Evolutionary conservation across 306 rosid species (phyloP).

Genomic region (Medicago truncatula): DNA sequence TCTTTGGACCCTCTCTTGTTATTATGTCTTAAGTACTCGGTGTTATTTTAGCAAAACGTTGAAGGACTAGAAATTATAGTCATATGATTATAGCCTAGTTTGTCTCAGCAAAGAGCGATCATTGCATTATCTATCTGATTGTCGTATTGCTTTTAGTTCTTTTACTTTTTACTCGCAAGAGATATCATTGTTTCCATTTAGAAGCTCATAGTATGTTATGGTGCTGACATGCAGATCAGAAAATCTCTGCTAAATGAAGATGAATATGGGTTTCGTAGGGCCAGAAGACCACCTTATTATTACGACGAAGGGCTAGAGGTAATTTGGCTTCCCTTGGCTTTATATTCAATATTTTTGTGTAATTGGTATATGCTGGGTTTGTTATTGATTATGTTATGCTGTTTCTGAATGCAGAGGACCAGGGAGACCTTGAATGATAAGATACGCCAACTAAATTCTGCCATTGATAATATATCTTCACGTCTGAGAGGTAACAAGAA

Average conservation of each 20-base stretch:
- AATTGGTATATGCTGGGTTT: conserved; percentile 20
- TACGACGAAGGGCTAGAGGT: conserved; percentile 97
- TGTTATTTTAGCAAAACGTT: conserved; percentile 12
- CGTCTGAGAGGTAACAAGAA: conserved; percentile 90
- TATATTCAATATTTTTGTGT: conserved; percentile 9
- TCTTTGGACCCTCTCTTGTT: neutral
- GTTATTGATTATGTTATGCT: conserved; percentile 24
- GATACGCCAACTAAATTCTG: conserved; percentile 87
- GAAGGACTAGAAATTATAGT: conserved; percentile 23
- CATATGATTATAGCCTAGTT: neutral
- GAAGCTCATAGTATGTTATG: conserved; percentile 25
- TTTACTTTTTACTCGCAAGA: conserved; percentile 9
- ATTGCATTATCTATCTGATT: conserved; percentile 31
- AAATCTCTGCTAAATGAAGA: conserved; percentile 82
- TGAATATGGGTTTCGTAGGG: conserved; percentile 86
- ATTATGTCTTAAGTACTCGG: neutral
- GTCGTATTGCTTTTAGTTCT: conserved; percentile 14
- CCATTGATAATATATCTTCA: conserved; percentile 93
- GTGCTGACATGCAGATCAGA: conserved; percentile 69
- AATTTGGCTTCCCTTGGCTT: conserved; percentile 29
- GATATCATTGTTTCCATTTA: conserved; percentile 23
- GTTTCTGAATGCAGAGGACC: conserved; percentile 67
- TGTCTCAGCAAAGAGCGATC: conserved; percentile 5
- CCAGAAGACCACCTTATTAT: conserved; percentile 73
- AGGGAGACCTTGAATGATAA: conserved; percentile 82